Base-by-base conservation (phyloP, 2,329 filamentous ascomycete genomes). In the Trichoderma hamatum region DNA sequence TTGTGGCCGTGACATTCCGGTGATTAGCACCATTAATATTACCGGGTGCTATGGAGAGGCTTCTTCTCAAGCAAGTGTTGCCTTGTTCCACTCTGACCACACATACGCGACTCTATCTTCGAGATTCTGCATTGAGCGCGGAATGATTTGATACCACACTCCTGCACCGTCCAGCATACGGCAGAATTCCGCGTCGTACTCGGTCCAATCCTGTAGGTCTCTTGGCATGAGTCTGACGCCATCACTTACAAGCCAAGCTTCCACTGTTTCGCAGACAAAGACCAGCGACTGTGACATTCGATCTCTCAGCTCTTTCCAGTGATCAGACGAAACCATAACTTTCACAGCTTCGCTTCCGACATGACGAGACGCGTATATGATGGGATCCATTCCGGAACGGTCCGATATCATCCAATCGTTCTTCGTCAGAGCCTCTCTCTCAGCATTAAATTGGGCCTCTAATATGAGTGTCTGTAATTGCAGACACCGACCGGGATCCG, bases 311-410 rank as follows among this genome's bases (percentile, higher is more conserved):
- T 75, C 72, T 6, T 28, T 26, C 80, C 79, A 82, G 10, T 62
- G n/a, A 5, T 62, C 58, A 3, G 71, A 69, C 3, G 61, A 63
- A 19, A 78, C 52, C 67, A 82, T 72, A 0, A 68, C 51, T 2
- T 58, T 3, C 0, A 74, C 76, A 1, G 75, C 74, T 3, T 74
- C 74, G 2, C 69, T 49, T 1, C 77, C 75, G 1, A 77, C 76
- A 61, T 79, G 79, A 36, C 73, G 59, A 10, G 70, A 69, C 0
- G 81, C 76, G 65, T 83, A 84, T 6, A 78, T 77, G n/a, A 84
- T 70, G 1, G 81, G 80, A 67, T 83, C 81, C 2, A 82, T 67
- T 2, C 79, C 80, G 1, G 82, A 83, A 9, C 82, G 78, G 71
- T 84, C 82, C 9, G 79, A 81, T 56, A 84, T 78, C 66, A 81